These are phyloP conservation scores for Schrenkiella parvula DNA, from an alignment of 345 rosid genomes.

Conservation along the genomic window DNA sequence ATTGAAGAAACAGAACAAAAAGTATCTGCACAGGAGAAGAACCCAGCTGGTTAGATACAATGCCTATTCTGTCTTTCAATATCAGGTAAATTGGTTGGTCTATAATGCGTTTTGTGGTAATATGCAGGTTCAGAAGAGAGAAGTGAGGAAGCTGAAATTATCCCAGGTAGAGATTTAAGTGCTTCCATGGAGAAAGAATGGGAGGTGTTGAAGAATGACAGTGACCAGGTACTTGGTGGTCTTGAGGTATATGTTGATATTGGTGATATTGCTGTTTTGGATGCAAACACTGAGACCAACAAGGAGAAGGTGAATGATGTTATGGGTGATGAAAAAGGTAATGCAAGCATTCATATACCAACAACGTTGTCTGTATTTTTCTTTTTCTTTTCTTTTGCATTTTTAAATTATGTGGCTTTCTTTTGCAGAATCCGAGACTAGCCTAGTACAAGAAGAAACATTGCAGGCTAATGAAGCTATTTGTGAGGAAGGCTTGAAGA, in stretches of 20 bases:
- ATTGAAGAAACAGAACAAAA: slow-evolving; percentile 3
- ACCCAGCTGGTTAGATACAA: slow-evolving; percentile 15
- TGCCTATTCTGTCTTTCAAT: background rate
- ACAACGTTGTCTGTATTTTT: background rate
- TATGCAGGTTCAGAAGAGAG: slow-evolving; percentile 18
- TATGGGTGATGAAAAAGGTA: slow-evolving; percentile 13
- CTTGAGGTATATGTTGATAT: background rate
- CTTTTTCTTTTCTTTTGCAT: no score
- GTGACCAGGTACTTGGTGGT: background rate
- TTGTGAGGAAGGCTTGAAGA: background rate
- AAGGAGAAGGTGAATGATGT: slow-evolving; percentile 1
- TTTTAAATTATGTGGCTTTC: background rate
- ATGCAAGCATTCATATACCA: background rate
- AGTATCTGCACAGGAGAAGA: slow-evolving; percentile 7
- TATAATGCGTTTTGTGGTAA: background rate
- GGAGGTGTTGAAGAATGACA: slow-evolving; percentile 17
- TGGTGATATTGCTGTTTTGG: background rate
- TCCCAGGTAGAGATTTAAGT: slow-evolving; percentile 27
- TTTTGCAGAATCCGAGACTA: background rate
- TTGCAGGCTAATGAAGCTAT: background rate
- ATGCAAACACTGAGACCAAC: slow-evolving; percentile 7
- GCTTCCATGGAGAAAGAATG: slow-evolving; percentile 31
- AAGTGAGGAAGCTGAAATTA: slow-evolving; percentile 10
- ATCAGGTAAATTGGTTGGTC: background rate
- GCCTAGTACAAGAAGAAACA: slow-evolving; percentile 4